Percentiles rank a stretch among this genome's conserved stretches.
These are phyloP conservation scores for Pythium insidiosum DNA, from an alignment of 352 stramenopile species.

Conservation along the genomic window DNA sequence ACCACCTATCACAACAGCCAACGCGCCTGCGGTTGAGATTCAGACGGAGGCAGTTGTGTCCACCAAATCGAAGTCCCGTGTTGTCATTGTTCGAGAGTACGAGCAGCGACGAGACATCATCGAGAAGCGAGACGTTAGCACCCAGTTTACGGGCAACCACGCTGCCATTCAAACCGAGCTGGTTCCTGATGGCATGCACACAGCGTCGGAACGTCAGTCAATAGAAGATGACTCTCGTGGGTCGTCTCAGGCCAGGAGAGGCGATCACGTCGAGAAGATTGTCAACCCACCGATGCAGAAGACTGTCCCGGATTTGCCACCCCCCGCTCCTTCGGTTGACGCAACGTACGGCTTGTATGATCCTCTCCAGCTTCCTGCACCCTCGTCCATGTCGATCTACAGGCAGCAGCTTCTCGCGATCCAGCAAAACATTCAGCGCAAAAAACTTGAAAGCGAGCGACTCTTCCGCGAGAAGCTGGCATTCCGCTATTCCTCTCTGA, in stretches of 20 bases:
- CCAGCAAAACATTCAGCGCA: slow-evolving; percentile 58
- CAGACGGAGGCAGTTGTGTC: too few relatives aligned
- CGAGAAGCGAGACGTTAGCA: slow-evolving; percentile 59
- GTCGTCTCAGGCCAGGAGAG: too few relatives aligned
- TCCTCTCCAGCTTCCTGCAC: slow-evolving; percentile 17
- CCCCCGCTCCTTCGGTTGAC: slow-evolving; percentile 13
- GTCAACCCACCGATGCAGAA: too few relatives aligned
- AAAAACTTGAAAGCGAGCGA: slow-evolving; percentile 55
- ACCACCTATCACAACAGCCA: too few relatives aligned
- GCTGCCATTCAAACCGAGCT: slow-evolving; percentile 59
- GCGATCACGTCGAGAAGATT: too few relatives aligned
- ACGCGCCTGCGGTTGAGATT: too few relatives aligned
- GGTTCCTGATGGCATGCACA: slow-evolving; percentile 47
- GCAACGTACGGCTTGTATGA: slow-evolving; percentile 35
- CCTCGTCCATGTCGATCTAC: slow-evolving; percentile 49
- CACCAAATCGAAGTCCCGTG: too few relatives aligned
- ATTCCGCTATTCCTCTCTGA: slow-evolving; percentile 50
- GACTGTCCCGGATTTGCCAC: too few relatives aligned
- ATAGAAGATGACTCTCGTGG: too few relatives aligned
- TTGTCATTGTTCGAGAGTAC: slow-evolving; percentile 54
- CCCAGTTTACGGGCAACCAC: slow-evolving; percentile 72
- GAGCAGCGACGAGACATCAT: slow-evolving; percentile 8
- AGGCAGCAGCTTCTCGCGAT: slow-evolving; percentile 50
- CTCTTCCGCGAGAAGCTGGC: slow-evolving; percentile 45
- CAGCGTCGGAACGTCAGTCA: too few relatives aligned